Evolutionary conservation across 257 asterid species (phyloP).

Genomic region (Solanum arcanum): DNA sequence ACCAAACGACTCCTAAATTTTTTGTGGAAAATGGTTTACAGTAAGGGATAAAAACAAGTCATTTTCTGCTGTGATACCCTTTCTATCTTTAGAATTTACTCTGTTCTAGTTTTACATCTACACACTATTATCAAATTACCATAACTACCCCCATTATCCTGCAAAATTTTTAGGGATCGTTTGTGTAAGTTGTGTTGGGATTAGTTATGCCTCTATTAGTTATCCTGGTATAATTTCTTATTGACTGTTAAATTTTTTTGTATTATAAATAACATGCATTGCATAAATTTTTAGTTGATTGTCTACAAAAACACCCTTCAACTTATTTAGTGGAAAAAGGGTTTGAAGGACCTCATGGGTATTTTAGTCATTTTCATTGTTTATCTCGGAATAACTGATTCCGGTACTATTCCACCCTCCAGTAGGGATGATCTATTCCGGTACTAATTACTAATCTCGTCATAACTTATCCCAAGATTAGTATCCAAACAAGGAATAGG

Average conservation of each 20-base stretch:
- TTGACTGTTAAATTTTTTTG: background rate
- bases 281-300: background rate
- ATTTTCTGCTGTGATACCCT: background rate
- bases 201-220: background rate
- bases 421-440: background rate
- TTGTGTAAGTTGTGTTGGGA: background rate
- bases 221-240: background rate
- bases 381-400: background rate
- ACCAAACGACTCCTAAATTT: accelerated
- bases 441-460: background rate
- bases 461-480: background rate
- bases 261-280: background rate
- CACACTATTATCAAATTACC: background rate
- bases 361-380: background rate
- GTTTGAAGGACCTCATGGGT: background rate
- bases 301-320: background rate
- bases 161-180: background rate
- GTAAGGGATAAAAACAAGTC: background rate
- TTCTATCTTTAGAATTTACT: background rate
- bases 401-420: background rate
- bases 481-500: background rate
- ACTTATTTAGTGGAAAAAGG: background rate
- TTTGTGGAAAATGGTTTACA: background rate
- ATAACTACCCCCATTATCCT: background rate
- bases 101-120: background rate